Evolutionary conservation across 2,329 filamentous ascomycete genomes (phyloP), one percentile per base, ranked within the genome.

Genomic region (Geosmithia flava): DNA sequence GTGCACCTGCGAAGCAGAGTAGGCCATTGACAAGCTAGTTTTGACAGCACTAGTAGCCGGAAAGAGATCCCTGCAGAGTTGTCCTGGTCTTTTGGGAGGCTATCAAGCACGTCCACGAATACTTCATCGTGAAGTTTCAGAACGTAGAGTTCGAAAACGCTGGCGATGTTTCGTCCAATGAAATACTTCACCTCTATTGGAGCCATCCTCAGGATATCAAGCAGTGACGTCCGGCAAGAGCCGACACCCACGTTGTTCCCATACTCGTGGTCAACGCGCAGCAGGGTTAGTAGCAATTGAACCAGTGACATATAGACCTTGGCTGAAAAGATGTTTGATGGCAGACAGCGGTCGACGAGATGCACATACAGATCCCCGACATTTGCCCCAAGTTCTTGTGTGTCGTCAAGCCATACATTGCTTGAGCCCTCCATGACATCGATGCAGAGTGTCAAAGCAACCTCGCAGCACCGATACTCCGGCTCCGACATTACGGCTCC

Each of bases 1-100:
- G 95, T 85, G 54, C 88, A 89, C 53, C 85, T 81, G 47, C 90
- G 83, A 42, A 96, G 73, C 19, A 97, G 72, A 1, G 90, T 95
- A 50, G 88, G 82, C 87, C 91, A 97, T 46, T 72, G 69, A 29
- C 87, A 86, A 20, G 86, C 93, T 50, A 98, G 68, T 48, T 81
- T 80, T 1, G 85, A 79, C 11, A 97, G 68, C 8, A 87, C 78
- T 52, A 86, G 78, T 2, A 97, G 68, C 6, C 93, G 82, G 53
- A 95, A 77, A 1, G 88, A 87, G 54, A 97, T 91, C 0, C 89
- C 91, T 63, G 96, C 90, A 13, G 74, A 66, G 63, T 81, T 83
- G 30, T 81, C 77, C 4, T 76, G 69, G 53, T 94, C 81, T 3
- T 73, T 74, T 0, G 91, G 88, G n/a, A 98, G 71, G 54, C 75